Conservation (phyloP, 2,329 filamentous ascomycete genomes). For the Coniochaeta hoffmannii region DNA sequence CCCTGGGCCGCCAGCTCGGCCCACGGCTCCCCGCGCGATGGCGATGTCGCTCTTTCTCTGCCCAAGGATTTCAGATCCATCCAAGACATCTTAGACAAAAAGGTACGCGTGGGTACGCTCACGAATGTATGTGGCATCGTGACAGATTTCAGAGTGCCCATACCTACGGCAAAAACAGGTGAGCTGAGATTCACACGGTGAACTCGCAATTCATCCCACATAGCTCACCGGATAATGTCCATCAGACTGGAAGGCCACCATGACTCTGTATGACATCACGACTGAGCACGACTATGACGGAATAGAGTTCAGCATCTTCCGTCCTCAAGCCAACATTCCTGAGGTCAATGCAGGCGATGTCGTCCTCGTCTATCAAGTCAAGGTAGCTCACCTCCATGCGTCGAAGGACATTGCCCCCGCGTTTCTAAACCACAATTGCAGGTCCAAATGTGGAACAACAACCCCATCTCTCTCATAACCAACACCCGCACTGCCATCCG, state of each 20-base stretch:
- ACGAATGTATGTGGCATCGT: conserved; percentile 65
- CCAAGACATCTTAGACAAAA: conserved; percentile 34
- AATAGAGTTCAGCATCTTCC: conserved; percentile 54
- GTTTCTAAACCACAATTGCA: conserved; percentile 17
- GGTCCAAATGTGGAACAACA: conserved; percentile 31
- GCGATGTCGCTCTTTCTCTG: neutral
- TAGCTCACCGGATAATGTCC: neutral
- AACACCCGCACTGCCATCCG: conserved; percentile 33
- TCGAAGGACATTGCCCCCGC: neutral
- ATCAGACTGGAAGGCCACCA: conserved; percentile 51
- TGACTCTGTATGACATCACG: conserved; percentile 55
- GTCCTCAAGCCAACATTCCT: conserved; percentile 40
- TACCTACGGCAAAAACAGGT: conserved; percentile 44
- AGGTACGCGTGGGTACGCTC: conserved; percentile 17
- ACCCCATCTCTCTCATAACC: conserved; percentile 35
- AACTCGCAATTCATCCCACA: neutral
- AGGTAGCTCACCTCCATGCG: conserved; percentile 28
- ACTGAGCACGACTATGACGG: conserved; percentile 33
- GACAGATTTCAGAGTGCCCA: conserved; percentile 52
- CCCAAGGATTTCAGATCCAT: conserved; percentile 29
- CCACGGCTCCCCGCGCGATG: neutral
- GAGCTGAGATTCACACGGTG: conserved; percentile 11
- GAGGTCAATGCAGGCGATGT: conserved; percentile 48
- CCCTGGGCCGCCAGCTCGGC: neutral
- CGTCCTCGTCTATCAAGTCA: conserved; percentile 52